Conservation (phyloP, 441 rosid genomes). For the Populus hybrid region DNA sequence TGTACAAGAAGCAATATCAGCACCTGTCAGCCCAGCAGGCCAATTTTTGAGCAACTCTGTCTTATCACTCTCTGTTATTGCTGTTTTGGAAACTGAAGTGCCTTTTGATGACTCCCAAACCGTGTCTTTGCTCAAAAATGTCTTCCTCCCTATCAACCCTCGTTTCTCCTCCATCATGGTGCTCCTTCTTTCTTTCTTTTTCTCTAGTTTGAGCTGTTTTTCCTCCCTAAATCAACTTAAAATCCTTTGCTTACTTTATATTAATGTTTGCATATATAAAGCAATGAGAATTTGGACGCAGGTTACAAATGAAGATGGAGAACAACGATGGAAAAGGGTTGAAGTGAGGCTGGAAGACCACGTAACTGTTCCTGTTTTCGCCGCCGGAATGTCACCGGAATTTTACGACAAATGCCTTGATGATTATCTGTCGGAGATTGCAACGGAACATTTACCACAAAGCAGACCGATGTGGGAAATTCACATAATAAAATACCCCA, state of each 20-base stretch:
- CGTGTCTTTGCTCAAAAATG: background rate
- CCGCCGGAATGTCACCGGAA: conserved; percentile 21
- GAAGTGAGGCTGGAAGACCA: conserved; percentile 36
- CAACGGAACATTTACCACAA: conserved; percentile 24
- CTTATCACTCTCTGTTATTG: conserved; percentile 15
- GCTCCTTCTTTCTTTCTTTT: background rate
- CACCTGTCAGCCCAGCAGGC: conserved; percentile 23
- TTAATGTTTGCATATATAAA: background rate
- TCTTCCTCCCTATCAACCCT: conserved; percentile 24
- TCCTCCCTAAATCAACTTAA: too few species aligned
- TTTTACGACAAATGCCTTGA: conserved; percentile 28
- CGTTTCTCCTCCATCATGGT: conserved; percentile 45
- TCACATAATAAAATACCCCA: conserved; percentile 37
- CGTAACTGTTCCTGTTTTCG: conserved; percentile 26
- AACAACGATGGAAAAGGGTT: conserved; percentile 31
- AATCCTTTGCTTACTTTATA: background rate
- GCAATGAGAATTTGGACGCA: background rate
- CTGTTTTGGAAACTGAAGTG: conserved; percentile 16
- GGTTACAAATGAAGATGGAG: conserved; percentile 32
- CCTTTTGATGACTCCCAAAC: conserved; percentile 4
- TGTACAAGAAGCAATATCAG: background rate
- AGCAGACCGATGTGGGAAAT: conserved; percentile 40
- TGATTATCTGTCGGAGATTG: conserved; percentile 26
- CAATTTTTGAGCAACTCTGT: conserved; percentile 19
- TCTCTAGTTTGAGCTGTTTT: background rate